Evolutionary conservation across 108 stramenopile genomes (phyloP).

Genomic region (Pseudonitzschia pungens): DNA sequence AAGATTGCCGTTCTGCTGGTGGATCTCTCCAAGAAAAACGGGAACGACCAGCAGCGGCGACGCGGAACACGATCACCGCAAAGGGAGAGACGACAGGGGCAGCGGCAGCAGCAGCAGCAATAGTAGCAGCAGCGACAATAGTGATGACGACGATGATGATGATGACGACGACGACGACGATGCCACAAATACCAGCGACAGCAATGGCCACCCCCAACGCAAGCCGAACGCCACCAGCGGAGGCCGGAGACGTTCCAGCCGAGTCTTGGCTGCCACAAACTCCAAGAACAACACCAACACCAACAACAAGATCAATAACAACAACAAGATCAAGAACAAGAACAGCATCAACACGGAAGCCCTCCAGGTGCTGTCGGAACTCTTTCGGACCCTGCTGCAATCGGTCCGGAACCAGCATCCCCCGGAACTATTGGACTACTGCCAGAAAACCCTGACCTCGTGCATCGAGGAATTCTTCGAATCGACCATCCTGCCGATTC

Average conservation of each 20-base stretch:
- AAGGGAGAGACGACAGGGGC: slow-evolving; percentile 2
- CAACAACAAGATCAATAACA: too few relatives aligned
- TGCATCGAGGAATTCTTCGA: slow-evolving; percentile 80
- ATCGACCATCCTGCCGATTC: slow-evolving; percentile 45
- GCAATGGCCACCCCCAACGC: too few relatives aligned
- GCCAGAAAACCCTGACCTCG: slow-evolving; percentile 55
- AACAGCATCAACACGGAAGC: slow-evolving; percentile 47
- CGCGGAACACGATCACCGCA: too few relatives aligned
- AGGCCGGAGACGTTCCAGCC: too few relatives aligned
- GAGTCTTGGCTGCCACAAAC: too few relatives aligned
- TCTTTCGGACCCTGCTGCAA: slow-evolving; percentile 59
- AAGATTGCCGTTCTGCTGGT: slow-evolving; percentile 81
- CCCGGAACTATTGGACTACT: slow-evolving; percentile 50
- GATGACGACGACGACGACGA: slow-evolving; percentile 8
- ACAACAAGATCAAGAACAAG: too few relatives aligned
- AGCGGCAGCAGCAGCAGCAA: too few relatives aligned
- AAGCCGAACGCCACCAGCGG: too few relatives aligned
- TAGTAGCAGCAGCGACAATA: too few relatives aligned
- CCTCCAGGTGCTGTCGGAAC: slow-evolving; percentile 56
- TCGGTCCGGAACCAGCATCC: slow-evolving; percentile 69
- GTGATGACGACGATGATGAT: slow-evolving; percentile 13
- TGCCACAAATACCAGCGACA: neutral
- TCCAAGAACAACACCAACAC: too few relatives aligned
- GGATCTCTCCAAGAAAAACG: slow-evolving; percentile 52
- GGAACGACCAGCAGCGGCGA: neutral